A percentile compares a stretch with the other conserved stretches of the same genome.
Conservation (phyloP, 1,284 basidiomycete species). For the Austroboletus niveus region DNA sequence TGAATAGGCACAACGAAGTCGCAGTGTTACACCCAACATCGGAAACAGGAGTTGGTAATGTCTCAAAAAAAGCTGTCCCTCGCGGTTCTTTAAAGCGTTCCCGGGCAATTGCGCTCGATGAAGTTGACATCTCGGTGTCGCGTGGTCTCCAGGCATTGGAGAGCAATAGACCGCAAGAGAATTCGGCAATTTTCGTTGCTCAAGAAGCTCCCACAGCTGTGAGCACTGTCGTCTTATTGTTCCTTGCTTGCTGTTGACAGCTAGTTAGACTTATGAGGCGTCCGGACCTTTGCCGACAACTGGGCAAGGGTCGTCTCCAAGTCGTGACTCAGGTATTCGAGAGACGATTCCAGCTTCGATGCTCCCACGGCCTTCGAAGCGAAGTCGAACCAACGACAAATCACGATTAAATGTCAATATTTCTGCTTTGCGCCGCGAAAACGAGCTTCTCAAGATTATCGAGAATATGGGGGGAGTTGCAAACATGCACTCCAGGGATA, state of each 20-base stretch:
- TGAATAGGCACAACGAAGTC: conserved; percentile 1
- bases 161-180: background rate
- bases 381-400: conserved; percentile 16
- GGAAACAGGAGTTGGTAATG: background rate
- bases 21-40: background rate
- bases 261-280: background rate
- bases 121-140: background rate
- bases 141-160: background rate
- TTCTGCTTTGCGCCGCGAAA: conserved; percentile 72
- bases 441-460: conserved; percentile 66
- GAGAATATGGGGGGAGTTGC: conserved; percentile 61
- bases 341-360: too few species aligned
- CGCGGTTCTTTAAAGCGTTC: conserved; percentile 5
- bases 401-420: conserved; percentile 57
- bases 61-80: background rate
- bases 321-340: background rate
- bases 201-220: conserved; percentile 9
- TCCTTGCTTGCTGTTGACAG: background rate
- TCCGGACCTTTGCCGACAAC: background rate
- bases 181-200: background rate
- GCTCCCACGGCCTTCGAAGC: conserved; percentile 22
- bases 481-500: conserved; percentile 63
- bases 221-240: background rate
- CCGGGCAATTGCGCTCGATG: background rate
- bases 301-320: background rate